Evolutionary conservation across 164 flowering plant genomes (phyloP).

Genomic region (Vitis vinifera): DNA sequence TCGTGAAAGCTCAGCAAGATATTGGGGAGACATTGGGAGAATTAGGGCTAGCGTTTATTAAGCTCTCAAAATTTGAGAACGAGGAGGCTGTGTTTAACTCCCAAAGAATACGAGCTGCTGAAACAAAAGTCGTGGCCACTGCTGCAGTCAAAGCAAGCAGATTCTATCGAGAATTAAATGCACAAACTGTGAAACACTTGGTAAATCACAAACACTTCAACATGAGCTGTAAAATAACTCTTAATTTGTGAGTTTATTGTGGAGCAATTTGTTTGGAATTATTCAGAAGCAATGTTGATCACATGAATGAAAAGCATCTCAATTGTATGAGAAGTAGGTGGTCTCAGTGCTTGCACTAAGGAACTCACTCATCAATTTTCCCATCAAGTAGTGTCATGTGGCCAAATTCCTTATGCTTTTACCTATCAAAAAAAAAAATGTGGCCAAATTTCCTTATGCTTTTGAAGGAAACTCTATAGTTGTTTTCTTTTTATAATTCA

Average conservation of each 20-base stretch:
- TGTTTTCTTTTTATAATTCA: too few relatives aligned
- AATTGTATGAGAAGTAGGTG: not conserved
- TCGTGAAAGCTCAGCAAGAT: slow-evolving; percentile 96
- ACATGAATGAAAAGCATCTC: not conserved
- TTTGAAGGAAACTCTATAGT: too few relatives aligned
- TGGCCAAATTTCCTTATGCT: too few relatives aligned
- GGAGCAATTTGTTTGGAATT: not conserved
- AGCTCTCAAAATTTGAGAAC: slow-evolving; percentile 83
- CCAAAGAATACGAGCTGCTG: slow-evolving; percentile 72
- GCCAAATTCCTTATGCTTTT: too few relatives aligned
- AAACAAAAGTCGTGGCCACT: slow-evolving; percentile 76
- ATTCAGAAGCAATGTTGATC: not conserved
- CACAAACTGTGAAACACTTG: slow-evolving; percentile 89
- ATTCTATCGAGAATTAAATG: slow-evolving; percentile 78
- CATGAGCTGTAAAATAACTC: too few relatives aligned
- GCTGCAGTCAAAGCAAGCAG: slow-evolving; percentile 95
- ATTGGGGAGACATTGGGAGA: slow-evolving; percentile 96
- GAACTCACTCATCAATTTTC: too few relatives aligned
- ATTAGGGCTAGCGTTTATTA: slow-evolving; percentile 79
- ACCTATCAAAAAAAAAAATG: too few relatives aligned
- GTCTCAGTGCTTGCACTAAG: too few relatives aligned
- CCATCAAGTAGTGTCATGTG: too few relatives aligned
- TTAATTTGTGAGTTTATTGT: too few relatives aligned
- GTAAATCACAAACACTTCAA: slow-evolving; percentile 29
- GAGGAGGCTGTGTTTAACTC: slow-evolving; percentile 64